Base-by-base conservation (phyloP, 306 rosid genomes). In the Geum urbanum region DNA sequence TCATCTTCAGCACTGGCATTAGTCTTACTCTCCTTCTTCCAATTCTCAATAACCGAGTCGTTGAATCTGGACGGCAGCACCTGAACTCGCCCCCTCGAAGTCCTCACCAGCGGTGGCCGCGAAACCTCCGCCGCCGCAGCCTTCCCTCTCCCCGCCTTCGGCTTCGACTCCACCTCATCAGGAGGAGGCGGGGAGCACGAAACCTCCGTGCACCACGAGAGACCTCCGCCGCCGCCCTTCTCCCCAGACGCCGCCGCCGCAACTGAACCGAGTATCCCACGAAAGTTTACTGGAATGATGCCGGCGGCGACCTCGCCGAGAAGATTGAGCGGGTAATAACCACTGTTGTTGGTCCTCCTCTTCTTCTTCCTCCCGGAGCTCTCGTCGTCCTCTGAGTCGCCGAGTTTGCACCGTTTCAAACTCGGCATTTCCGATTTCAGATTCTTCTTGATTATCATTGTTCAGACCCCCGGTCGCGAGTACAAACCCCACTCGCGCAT, bases 351-450 rank as follows among this genome's bases (percentile, higher is more conserved):
- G 0, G 74, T 83, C 81, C 82, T 95, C 80, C 82, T 89, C 88
- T 86, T 94, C 91, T 32, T 32, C 37, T 91, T 95, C 76, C 84
- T 72, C 57, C 81, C 76, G 0, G 87, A 86, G 73, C 69, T 78
- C 6, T 91, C 96, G 14, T 95, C 96, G 45, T 82, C 89, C 27
- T 91, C 95, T 2, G 89, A 78, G 80, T 84, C 96, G 51, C 79
- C 75, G 76, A 77, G 77, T 81, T 73, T 95, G 80, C 89, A 74
- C 77, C 99, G 87, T 85, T 91, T 95, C 87, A 91, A 76, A 82
- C 88, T 84, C 92, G 97, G 99, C 97, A 95, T 95, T 95, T 87
- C 91, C 80, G 95, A 81, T 89, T 95, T 95, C 81, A 91, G 70
- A 77, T 87, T 87, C 75, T 94, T 86, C 85, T 95, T 95, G 84